These are phyloP conservation scores for Tremellales sp. DNA, from an alignment of 1,284 basidiomycete genomes.

Conservation along the genomic window DNA sequence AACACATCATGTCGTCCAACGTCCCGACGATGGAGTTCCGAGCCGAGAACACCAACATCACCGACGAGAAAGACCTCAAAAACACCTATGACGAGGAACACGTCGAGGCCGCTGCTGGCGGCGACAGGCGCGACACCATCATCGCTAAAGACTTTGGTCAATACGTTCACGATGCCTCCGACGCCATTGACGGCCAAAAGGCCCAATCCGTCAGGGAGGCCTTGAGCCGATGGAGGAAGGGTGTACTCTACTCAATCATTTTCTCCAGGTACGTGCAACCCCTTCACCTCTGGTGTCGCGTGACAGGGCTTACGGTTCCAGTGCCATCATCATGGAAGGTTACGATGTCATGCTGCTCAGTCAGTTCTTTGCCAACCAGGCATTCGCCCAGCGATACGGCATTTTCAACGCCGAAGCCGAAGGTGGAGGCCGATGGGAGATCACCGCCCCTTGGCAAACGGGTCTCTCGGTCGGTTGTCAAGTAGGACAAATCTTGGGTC, in stretches of 20 bases:
- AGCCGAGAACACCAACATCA: too few species aligned
- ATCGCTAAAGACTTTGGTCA: background rate
- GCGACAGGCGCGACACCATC: background rate
- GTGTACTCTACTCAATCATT: background rate
- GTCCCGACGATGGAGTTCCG: too few species aligned
- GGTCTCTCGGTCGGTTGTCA: constrained; percentile 35
- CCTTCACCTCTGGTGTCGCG: background rate
- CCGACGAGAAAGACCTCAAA: background rate
- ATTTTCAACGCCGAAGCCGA: background rate
- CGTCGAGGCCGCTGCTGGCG: background rate
- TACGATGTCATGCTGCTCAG: constrained; percentile 38
- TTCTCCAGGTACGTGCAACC: background rate
- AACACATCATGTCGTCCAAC: too few species aligned
- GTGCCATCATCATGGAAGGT: background rate
- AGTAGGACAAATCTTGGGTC: constrained; percentile 44
- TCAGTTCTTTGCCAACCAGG: constrained; percentile 9
- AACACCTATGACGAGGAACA: background rate
- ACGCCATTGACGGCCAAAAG: background rate
- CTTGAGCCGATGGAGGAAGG: background rate
- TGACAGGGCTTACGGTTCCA: background rate
- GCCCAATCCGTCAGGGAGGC: background rate
- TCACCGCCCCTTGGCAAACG: constrained; percentile 47
- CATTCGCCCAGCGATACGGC: background rate
- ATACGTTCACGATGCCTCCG: background rate
- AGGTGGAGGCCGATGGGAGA: constrained; percentile 1